These are phyloP conservation scores for Cytospora chrysosperma DNA, from an alignment of 2,329 filamentous ascomycete species.

Conservation along the genomic window DNA sequence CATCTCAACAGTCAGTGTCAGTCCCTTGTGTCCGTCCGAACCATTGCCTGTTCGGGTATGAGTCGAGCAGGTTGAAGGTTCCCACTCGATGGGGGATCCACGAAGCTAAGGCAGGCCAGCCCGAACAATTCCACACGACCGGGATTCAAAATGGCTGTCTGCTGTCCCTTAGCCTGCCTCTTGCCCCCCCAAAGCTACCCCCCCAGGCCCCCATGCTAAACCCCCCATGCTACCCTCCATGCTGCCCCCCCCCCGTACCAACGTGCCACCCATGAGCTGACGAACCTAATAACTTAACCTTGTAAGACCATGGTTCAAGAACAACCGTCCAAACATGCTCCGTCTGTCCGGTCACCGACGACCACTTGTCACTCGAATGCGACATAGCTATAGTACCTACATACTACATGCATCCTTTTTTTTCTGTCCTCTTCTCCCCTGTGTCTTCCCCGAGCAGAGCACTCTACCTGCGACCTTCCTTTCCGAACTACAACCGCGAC, in stretches of 20 bases:
- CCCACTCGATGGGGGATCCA: constrained; percentile 7
- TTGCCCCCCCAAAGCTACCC: no score
- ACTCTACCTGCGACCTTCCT: neutral
- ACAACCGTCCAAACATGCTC: constrained; percentile 4
- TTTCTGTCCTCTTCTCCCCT: neutral
- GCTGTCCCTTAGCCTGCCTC: neutral
- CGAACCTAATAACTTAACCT: neutral
- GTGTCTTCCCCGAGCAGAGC: neutral
- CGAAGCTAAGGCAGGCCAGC: constrained; percentile 14
- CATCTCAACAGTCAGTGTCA: neutral
- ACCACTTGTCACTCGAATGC: no score
- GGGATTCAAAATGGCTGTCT: constrained; percentile 16
- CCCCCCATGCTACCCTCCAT: neutral
- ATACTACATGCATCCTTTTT: no score
- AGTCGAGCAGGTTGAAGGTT: neutral
- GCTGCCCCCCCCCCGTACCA: neutral
- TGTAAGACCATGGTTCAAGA: neutral
- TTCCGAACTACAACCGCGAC: constrained; percentile 3
- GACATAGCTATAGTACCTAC: no score
- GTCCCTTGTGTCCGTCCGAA: constrained; percentile 15
- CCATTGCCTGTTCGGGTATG: constrained; percentile 14
- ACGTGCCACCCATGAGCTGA: constrained; percentile 15
- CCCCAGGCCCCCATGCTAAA: no score
- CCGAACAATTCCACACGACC: constrained; percentile 18
- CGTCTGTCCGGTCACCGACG: constrained; percentile 22